Conservation (phyloP, 192 early-diverging fungal genomes). For the Endogone sp. region DNA sequence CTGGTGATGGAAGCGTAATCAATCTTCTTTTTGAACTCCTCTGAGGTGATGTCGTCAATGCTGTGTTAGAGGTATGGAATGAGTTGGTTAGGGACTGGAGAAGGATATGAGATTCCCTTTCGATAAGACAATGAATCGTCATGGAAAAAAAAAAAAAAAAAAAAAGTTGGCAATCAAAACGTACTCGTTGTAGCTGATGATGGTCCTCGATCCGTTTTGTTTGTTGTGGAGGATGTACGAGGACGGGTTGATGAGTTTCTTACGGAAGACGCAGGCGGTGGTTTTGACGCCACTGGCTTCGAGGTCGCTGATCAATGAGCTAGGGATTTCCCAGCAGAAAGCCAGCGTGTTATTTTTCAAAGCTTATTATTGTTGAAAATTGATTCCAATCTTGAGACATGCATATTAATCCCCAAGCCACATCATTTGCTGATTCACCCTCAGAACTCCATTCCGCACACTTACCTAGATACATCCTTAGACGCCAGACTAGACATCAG, state of each 20-base stretch:
- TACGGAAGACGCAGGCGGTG: conserved; percentile 36
- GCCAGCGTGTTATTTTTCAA: neutral
- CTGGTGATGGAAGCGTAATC: conserved; percentile 20
- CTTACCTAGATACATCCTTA: conserved; percentile 42
- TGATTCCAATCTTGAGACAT: neutral
- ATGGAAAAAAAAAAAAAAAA: too few relatives aligned
- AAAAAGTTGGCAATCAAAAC: too few relatives aligned
- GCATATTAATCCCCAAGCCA: too few relatives aligned
- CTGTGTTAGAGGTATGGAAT: conserved; percentile 13
- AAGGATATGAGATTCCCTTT: too few relatives aligned
- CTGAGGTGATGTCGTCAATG: conserved; percentile 50
- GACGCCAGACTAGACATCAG: conserved; percentile 50
- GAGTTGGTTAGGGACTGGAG: neutral
- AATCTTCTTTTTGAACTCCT: conserved; percentile 49
- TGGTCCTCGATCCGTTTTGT: conserved; percentile 49
- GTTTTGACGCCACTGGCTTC: conserved; percentile 40
- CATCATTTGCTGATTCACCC: too few relatives aligned
- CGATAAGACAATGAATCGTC: too few relatives aligned
- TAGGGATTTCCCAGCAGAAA: conserved; percentile 7
- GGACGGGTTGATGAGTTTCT: conserved; percentile 20
- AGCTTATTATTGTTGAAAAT: neutral
- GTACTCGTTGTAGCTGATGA: conserved; percentile 57
- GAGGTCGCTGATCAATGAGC: conserved; percentile 28
- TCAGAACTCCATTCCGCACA: too few relatives aligned
- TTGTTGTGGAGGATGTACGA: conserved; percentile 55